Base-by-base conservation (phyloP, 257 asterid genomes). In the Echites panduratus region DNA sequence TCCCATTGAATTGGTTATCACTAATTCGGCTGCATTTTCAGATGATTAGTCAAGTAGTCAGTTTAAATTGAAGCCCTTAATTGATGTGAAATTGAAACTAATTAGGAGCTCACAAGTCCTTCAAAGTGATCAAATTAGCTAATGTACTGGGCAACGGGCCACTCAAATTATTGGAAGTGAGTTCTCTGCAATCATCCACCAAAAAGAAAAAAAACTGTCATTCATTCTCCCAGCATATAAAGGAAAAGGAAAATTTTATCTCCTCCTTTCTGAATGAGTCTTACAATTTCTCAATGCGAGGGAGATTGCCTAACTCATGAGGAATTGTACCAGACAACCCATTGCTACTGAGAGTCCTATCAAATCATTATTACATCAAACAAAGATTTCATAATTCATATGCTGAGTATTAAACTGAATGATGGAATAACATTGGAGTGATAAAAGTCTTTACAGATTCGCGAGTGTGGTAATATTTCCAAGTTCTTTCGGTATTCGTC, bases 321-420 rank as follows among this genome's bases (percentile, higher is more conserved):
- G 95, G 96, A 66, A 90, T 84, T 66, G 83, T 5, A 66, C 95
- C 96, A 41, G 87, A 72, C 66, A 90, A 57, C 77, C 85, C 91
- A 85, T 90, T 90, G 86, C 9, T 73, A 68, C 84, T 91, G 70
- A 90, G 56, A 19, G 80, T 40, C 76, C 87, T 84, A 87, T 32
- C 38, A 32, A 32, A 32, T 32, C 38, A 32, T 1, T 32, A 32
- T 32, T 32, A 32, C 38, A 32, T 32, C 38, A 32, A 32, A 32
- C 38, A 32, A 3, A 32, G 38, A 32, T 32, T 32, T 32, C 38
- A 32, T 32, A 32, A 32, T 32, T 32, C 38, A 32, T 3, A 32
- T 32, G 38, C 38, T 32, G 38, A 32, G 2, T 32, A 32, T 32
- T 32, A 32, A 32, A 32, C 38, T 3, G 38, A 32, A 32, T 32